Evolutionary conservation across 2,329 filamentous ascomycete genomes (phyloP).

Genomic region (Colletotrichum gigasporum): DNA sequence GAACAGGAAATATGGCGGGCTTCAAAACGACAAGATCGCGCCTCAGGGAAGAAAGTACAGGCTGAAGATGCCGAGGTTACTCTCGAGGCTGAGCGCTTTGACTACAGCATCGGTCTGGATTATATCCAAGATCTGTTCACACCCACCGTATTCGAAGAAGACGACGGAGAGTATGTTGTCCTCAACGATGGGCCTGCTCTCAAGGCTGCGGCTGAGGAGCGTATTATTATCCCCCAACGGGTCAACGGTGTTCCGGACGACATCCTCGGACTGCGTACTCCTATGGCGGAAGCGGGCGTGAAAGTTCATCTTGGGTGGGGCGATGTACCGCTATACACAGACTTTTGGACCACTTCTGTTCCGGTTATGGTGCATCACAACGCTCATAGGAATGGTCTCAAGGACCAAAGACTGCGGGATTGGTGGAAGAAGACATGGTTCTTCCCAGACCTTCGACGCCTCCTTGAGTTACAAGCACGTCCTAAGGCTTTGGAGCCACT

Average conservation of each 20-base stretch:
- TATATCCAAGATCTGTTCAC: slow-evolving; percentile 41
- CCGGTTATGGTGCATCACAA: slow-evolving; percentile 38
- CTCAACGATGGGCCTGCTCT: slow-evolving; percentile 32
- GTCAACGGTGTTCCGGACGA: slow-evolving; percentile 35
- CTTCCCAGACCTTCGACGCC: slow-evolving; percentile 33
- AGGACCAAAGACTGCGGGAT: slow-evolving; percentile 27
- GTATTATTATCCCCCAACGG: slow-evolving; percentile 37
- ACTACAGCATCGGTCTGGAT: slow-evolving; percentile 41
- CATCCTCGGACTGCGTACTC: slow-evolving; percentile 17
- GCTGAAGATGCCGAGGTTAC: neutral
- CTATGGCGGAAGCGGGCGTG: neutral
- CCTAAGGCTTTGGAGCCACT: slow-evolving; percentile 31
- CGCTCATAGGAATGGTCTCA: slow-evolving; percentile 33
- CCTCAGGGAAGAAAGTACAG: neutral
- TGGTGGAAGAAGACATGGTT: slow-evolving; percentile 41
- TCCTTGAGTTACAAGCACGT: slow-evolving; percentile 20
- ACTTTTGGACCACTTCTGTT: slow-evolving; percentile 36
- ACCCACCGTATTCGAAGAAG: slow-evolving; percentile 40
- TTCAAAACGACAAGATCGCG: neutral
- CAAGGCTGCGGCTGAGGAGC: slow-evolving; percentile 29
- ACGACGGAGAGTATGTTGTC: slow-evolving; percentile 37
- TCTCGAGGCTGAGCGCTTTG: slow-evolving; percentile 24
- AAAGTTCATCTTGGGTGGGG: slow-evolving; percentile 1
- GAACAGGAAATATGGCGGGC: slow-evolving; percentile 36
- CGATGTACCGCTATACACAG: slow-evolving; percentile 34